Evolutionary conservation across 2,329 filamentous ascomycete genomes (phyloP).

Genomic region (Parafenestella ontariensis): DNA sequence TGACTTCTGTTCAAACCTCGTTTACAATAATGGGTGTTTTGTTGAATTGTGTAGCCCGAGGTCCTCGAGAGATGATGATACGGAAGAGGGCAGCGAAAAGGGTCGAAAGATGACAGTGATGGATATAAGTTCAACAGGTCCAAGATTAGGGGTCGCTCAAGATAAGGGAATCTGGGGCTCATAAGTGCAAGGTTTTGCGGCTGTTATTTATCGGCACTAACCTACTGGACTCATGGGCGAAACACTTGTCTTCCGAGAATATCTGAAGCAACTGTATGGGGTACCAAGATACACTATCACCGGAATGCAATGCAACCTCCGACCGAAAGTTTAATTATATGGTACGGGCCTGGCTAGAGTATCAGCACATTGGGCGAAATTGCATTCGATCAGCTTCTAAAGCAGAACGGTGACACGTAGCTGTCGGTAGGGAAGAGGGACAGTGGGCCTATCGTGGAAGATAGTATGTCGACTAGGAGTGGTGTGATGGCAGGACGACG

Average conservation of each 20-base stretch:
- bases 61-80: slow-evolving; percentile 2
- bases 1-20: neutral
- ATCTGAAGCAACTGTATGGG: neutral
- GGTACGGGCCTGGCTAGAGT: slow-evolving; percentile 1
- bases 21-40: slow-evolving; percentile 3
- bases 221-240: neutral
- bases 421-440: neutral
- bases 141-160: no score
- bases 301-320: neutral
- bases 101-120: neutral
- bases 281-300: neutral
- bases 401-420: neutral
- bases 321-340: neutral
- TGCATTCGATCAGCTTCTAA: neutral
- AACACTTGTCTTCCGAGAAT: neutral
- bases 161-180: neutral
- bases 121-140: no score
- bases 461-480: neutral
- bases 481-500: neutral
- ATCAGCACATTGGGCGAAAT: neutral
- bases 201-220: neutral
- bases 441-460: neutral
- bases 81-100: neutral
- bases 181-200: neutral
- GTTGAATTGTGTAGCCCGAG: neutral